phyloP scores from a whole-genome alignment of 2,329 filamentous ascomycete species.

The Colletotrichum sp. region DNA sequence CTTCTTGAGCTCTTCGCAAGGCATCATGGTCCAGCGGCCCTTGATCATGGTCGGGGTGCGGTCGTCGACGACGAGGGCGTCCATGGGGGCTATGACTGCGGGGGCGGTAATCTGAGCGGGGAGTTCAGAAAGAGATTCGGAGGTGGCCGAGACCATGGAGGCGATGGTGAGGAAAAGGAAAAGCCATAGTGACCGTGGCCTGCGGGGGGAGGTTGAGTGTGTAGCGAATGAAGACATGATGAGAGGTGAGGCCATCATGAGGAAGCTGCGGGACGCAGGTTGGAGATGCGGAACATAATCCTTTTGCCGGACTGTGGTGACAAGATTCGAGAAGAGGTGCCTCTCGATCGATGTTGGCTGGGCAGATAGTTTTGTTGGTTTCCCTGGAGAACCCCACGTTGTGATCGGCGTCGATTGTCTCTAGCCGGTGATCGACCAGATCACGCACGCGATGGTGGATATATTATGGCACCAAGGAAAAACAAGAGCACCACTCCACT shows the following conservation, averaged over 20 bases:
- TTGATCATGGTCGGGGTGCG: constrained; percentile 20
- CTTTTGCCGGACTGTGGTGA: constrained; percentile 5
- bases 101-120: constrained; percentile 15
- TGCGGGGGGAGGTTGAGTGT: constrained; percentile 11
- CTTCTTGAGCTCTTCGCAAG: constrained; percentile 25
- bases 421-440: constrained; percentile 14
- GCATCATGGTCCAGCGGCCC: constrained; percentile 25
- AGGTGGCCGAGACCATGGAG: constrained; percentile 5
- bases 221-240: constrained; percentile 9
- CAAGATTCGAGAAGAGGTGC: not conserved
- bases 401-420: constrained; percentile 15
- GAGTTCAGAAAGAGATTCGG: not conserved
- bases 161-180: constrained; percentile 30
- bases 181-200: constrained; percentile 31
- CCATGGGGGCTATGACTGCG: not conserved
- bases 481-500: constrained; percentile 10
- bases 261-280: constrained; percentile 25
- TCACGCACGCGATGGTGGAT: constrained; percentile 14
- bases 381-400: constrained; percentile 6
- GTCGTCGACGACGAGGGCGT: constrained; percentile 20
- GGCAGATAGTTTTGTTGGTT: not conserved
- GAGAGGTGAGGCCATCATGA: constrained; percentile 28
- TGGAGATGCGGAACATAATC: constrained; percentile 28
- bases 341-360: not conserved
- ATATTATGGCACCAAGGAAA: constrained; percentile 15